Evolutionary conservation across 352 stramenopile genomes (phyloP).

Genomic region (Peronospora destructor): DNA sequence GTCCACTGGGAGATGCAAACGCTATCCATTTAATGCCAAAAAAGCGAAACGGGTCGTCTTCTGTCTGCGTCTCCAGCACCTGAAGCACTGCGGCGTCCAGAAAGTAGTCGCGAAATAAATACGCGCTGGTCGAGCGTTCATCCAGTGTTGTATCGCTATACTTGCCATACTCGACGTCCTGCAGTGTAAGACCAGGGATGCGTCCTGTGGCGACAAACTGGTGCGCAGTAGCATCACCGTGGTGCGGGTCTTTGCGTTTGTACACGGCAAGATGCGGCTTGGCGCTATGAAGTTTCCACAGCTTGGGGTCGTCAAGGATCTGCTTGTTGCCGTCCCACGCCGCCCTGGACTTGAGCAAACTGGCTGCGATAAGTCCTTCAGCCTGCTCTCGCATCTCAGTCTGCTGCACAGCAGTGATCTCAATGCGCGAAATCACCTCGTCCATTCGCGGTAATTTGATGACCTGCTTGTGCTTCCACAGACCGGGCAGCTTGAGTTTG

Average conservation of each 20-base stretch:
- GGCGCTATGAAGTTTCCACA: conserved; percentile 56
- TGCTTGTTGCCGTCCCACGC: conserved; percentile 53
- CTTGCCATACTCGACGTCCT: conserved; percentile 62
- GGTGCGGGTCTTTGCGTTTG: conserved; percentile 26
- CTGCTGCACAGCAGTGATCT: conserved; percentile 27
- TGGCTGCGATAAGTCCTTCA: conserved; percentile 33
- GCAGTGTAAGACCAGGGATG: conserved; percentile 46
- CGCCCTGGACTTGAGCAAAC: conserved; percentile 37
- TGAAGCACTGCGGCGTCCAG: conserved; percentile 63
- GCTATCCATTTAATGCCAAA: conserved; percentile 78
- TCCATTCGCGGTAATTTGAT: conserved; percentile 31
- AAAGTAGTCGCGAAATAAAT: conserved; percentile 57
- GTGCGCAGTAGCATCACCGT: conserved; percentile 17
- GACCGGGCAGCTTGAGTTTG: conserved; percentile 25
- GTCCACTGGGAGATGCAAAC: conserved; percentile 32
- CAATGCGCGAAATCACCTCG: conserved; percentile 30
- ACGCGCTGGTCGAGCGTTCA: conserved; percentile 50
- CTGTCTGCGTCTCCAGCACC: conserved; percentile 48
- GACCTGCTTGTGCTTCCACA: conserved; percentile 21
- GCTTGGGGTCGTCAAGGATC: conserved; percentile 52
- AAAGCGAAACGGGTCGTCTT: conserved; percentile 59
- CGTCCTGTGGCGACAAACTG: conserved; percentile 54
- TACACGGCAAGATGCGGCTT: conserved; percentile 52
- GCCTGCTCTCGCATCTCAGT: conserved; percentile 26
- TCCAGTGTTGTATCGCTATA: conserved; percentile 66